Evolutionary conservation across 2,329 filamentous ascomycete genomes (phyloP).

Genomic region (Colletotrichum zoysiae): DNA sequence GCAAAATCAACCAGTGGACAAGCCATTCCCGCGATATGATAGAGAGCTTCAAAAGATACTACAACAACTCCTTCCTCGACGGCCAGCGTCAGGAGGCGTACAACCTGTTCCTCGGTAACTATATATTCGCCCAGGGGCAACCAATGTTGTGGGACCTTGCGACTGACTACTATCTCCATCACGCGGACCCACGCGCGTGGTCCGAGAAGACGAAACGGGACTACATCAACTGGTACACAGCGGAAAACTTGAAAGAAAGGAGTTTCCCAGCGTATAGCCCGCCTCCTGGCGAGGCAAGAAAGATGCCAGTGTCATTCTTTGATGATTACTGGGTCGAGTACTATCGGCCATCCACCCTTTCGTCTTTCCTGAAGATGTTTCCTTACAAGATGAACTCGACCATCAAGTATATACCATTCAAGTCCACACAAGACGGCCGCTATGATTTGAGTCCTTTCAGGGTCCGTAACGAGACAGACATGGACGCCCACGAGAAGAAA

Average conservation of each 20-base stretch:
- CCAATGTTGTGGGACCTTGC: constrained; percentile 97
- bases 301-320: constrained; percentile 70
- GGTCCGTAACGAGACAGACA: constrained; percentile 75
- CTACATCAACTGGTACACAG: constrained; percentile 93
- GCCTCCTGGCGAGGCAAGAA: constrained; percentile 55
- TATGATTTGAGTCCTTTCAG: constrained; percentile 92
- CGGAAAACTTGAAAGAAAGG: constrained; percentile 75
- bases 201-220: constrained; percentile 71
- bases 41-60: constrained; percentile 98
- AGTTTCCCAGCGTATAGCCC: constrained; percentile 67
- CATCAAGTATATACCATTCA: constrained; percentile 83
- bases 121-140: constrained; percentile 86
- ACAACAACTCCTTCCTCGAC: constrained; percentile 98
- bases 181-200: constrained; percentile 83
- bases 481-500: constrained; percentile 71
- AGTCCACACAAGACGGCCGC: constrained; percentile 76
- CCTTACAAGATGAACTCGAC: constrained; percentile 93
- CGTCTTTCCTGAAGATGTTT: constrained; percentile 92
- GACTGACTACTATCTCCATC: constrained; percentile 96
- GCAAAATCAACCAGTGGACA: constrained; percentile 99
- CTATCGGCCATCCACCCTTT: constrained; percentile 88
- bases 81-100: constrained; percentile 98
- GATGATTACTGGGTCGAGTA: constrained; percentile 99
- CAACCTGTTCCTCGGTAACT: constrained; percentile 96
- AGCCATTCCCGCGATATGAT: constrained; percentile 99